Percentiles rank a stretch among this genome's conserved stretches.
phyloP scores from a whole-genome alignment of 495 filamentous ascomycete genomes.

The Haplographium delicatum region DNA sequence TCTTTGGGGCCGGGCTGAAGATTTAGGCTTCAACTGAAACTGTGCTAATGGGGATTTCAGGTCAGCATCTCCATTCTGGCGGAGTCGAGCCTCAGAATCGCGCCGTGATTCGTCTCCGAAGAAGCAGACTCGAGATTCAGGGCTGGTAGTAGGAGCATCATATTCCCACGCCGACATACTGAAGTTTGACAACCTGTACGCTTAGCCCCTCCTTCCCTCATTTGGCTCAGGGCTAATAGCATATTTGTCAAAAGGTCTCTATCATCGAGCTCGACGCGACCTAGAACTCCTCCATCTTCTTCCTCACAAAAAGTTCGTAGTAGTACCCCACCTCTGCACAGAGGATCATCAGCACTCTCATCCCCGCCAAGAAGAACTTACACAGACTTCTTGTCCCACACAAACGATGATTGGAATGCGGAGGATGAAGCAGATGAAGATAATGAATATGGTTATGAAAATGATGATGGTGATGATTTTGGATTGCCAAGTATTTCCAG shows the following conservation, averaged over 20 bases:
- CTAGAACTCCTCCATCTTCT: slow-evolving; percentile 57
- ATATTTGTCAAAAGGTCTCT: slow-evolving; percentile 43
- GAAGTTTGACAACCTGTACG: slow-evolving; percentile 60
- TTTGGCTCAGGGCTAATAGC: slow-evolving; percentile 12
- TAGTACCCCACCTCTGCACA: slow-evolving; percentile 51
- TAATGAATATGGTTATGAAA: slow-evolving; percentile 68
- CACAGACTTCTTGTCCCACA: slow-evolving; percentile 67
- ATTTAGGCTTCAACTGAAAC: not conserved
- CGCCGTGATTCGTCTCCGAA: slow-evolving; percentile 43
- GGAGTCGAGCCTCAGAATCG: slow-evolving; percentile 45
- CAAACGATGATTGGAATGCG: slow-evolving; percentile 69
- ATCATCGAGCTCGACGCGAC: slow-evolving; percentile 46
- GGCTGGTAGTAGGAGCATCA: slow-evolving; percentile 85
- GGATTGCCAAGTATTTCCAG: slow-evolving; percentile 85
- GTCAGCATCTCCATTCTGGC: slow-evolving; percentile 88
- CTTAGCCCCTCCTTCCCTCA: not conserved
- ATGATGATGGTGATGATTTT: slow-evolving; percentile 91
- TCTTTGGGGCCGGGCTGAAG: not conserved
- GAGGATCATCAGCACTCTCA: slow-evolving; percentile 43
- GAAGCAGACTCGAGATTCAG: slow-evolving; percentile 57
- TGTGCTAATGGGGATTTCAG: slow-evolving; percentile 41
- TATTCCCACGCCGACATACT: slow-evolving; percentile 96
- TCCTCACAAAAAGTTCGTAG: slow-evolving; percentile 29
- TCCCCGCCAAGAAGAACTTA: slow-evolving; percentile 67
- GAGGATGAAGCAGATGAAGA: slow-evolving; percentile 58